Conservation (phyloP, 371 early-diverging fungal species). For the Nematocida ironsii region DNA sequence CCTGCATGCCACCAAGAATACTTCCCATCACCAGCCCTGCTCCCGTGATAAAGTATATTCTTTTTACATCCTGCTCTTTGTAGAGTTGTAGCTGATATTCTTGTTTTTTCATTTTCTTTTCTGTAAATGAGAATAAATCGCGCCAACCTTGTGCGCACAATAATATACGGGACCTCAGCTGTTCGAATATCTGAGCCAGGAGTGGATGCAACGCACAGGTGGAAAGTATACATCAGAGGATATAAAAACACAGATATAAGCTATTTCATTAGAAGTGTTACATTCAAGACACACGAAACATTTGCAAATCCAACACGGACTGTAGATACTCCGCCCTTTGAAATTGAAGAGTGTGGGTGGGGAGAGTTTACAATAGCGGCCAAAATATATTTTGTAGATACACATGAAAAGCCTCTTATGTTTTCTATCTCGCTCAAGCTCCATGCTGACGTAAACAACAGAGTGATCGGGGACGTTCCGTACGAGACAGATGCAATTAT, state of each 20-base stretch:
- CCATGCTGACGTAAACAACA: constrained; percentile 40
- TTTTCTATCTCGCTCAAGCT: constrained; percentile 50
- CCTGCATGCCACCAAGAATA: constrained; percentile 25
- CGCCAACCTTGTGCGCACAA: constrained; percentile 57
- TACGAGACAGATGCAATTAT: constrained; percentile 2
- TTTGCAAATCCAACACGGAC: constrained; percentile 56
- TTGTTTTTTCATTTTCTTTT: constrained; percentile 58
- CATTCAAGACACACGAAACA: constrained; percentile 60
- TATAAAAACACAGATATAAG: constrained; percentile 58
- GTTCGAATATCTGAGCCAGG: constrained; percentile 19
- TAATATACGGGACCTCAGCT: constrained; percentile 57
- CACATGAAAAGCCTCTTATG: constrained; percentile 54
- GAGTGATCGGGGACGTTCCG: constrained; percentile 40
- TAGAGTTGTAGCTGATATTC: constrained; percentile 8
- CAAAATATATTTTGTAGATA: constrained; percentile 56
- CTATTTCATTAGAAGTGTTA: constrained; percentile 55
- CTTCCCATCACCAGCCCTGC: constrained; percentile 27
- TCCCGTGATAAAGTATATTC: constrained; percentile 39
- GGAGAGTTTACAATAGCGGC: constrained; percentile 60
- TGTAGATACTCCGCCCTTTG: constrained; percentile 57
- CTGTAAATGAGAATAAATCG: constrained; percentile 56
- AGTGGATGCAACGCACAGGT: constrained; percentile 49
- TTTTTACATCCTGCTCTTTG: constrained; percentile 4
- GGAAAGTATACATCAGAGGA: constrained; percentile 55
- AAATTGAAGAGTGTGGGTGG: constrained; percentile 61